These are phyloP conservation scores for Saccharomyces paradoxus DNA, from an alignment of 805 yeast species.

Conservation along the genomic window DNA sequence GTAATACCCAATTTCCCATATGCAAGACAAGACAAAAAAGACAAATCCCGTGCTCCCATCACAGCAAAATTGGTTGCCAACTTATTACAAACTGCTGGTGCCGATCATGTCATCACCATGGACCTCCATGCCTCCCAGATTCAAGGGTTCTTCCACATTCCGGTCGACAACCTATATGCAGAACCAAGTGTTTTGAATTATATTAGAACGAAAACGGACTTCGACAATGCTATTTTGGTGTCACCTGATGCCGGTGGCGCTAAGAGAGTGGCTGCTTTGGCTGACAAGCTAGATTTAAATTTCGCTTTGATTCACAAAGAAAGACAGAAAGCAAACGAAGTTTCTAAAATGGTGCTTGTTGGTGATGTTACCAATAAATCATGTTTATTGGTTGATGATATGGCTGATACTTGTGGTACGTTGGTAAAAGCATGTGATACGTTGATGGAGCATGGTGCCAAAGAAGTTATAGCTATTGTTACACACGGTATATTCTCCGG, in stretches of 20 bases:
- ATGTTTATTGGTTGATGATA: slow-evolving; percentile 87
- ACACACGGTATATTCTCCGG: slow-evolving; percentile 94
- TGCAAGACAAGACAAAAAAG: slow-evolving; percentile 96
- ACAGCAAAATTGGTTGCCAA: slow-evolving; percentile 93
- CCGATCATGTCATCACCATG: slow-evolving; percentile 92
- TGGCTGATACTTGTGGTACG: slow-evolving; percentile 98
- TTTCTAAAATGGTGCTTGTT: slow-evolving; percentile 87
- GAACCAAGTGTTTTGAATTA: slow-evolving; percentile 85
- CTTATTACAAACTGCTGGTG: slow-evolving; percentile 86
- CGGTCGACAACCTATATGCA: slow-evolving; percentile 92
- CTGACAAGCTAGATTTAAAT: slow-evolving; percentile 83
- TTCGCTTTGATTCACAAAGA: slow-evolving; percentile 96
- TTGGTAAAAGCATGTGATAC: slow-evolving; percentile 90
- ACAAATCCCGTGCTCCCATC: slow-evolving; percentile 91
- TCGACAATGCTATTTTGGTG: slow-evolving; percentile 62
- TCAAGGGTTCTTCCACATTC: slow-evolving; percentile 91
- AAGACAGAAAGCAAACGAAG: slow-evolving; percentile 91
- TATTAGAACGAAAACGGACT: slow-evolving; percentile 56
- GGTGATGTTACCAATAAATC: slow-evolving; percentile 84
- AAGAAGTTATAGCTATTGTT: slow-evolving; percentile 81
- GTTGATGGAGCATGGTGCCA: slow-evolving; percentile 70
- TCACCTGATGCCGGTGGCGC: slow-evolving; percentile 99
- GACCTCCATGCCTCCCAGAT: slow-evolving; percentile 96
- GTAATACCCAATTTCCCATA: slow-evolving; percentile 94
- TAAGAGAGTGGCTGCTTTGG: slow-evolving; percentile 88